Conservation (phyloP, 2,329 filamentous ascomycete species). For the Claviceps sp. region DNA sequence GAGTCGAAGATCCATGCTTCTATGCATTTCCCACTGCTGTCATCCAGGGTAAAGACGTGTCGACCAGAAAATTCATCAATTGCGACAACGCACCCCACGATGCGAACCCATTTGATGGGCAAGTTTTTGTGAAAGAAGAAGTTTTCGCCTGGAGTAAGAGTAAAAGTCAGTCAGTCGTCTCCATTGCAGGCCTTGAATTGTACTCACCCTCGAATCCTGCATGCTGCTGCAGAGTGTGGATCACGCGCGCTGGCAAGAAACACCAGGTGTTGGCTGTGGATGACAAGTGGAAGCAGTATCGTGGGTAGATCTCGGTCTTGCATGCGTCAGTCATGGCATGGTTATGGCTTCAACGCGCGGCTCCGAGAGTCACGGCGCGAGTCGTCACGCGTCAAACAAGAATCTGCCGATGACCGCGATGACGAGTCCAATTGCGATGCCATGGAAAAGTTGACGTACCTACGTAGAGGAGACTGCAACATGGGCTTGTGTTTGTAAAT, state of each 20-base stretch:
- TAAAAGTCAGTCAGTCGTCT: background rate
- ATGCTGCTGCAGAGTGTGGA: conserved; percentile 32
- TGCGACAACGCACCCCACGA: conserved; percentile 57
- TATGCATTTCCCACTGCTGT: conserved; percentile 48
- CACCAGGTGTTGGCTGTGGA: conserved; percentile 49
- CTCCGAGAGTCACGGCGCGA: background rate
- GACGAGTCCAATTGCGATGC: background rate
- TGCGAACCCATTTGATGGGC: conserved; percentile 61
- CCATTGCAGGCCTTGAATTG: background rate
- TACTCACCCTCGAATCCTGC: conserved; percentile 39
- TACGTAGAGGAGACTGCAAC: background rate
- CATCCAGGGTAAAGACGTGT: conserved; percentile 46
- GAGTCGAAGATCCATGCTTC: conserved; percentile 22
- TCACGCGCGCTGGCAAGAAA: conserved; percentile 37
- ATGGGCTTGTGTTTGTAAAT: background rate
- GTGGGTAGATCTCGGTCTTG: conserved; percentile 36
- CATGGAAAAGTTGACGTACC: background rate
- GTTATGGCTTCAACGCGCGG: conserved; percentile 9
- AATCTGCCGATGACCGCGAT: background rate
- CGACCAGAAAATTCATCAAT: conserved; percentile 36
- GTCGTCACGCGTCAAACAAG: background rate
- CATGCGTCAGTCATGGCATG: conserved; percentile 37
- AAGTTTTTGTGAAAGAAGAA: conserved; percentile 60
- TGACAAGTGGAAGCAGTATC: conserved; percentile 50
- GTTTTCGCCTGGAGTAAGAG: conserved; percentile 27